Evolutionary conservation across 306 rosid species (phyloP), one percentile per base, ranked within the genome.

Genomic region (Malus sieversii): DNA sequence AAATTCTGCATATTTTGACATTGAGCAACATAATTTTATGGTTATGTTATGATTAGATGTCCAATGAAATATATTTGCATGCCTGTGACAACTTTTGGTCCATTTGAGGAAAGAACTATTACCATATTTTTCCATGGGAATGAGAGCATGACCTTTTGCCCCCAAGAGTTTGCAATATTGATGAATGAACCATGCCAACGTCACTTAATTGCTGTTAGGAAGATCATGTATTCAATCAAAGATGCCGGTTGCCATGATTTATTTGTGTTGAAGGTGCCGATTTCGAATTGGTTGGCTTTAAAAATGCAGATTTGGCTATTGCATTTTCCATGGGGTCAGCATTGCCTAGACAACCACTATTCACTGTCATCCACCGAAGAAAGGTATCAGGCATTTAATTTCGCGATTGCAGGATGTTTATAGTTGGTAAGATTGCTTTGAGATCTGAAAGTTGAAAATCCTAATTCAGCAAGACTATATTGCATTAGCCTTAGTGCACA

Each of bases 371-470:
- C 93, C 87, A 84, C 85, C 38, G 93, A 92, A 96, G 97, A 96
- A 92, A 88, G 92, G 93, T 92, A 87, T 90, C 98, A 80, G 89
- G 90, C 97, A 86, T 85, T 84, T 80, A 85, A 80, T 88, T 91
- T 86, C 91, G 73, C 81, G 75, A 85, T 90, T 84, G 91, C 96
- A 82, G 97, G 96, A 95, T 96, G 91, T 90, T 96, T 82, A 85
- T 88, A 90, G 98, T 96, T 92, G 99, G 99, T 96, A 96, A 96
- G 99, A 89, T 82, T 90, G 97, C 98, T 90, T 88, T 87, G 88
- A 92, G 97, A 85, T 87, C 89, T 90, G 85, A 86, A 80, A 89
- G 86, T 87, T 82, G 75, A 85, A 89, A 86, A 83, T 85, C 83
- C 79, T 88, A 84, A 90, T 86, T 83, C 74, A 81, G 86, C 81